Evolutionary conservation across 2,329 filamentous ascomycete species (phyloP).

Genomic region (Xylariaceae sp.): DNA sequence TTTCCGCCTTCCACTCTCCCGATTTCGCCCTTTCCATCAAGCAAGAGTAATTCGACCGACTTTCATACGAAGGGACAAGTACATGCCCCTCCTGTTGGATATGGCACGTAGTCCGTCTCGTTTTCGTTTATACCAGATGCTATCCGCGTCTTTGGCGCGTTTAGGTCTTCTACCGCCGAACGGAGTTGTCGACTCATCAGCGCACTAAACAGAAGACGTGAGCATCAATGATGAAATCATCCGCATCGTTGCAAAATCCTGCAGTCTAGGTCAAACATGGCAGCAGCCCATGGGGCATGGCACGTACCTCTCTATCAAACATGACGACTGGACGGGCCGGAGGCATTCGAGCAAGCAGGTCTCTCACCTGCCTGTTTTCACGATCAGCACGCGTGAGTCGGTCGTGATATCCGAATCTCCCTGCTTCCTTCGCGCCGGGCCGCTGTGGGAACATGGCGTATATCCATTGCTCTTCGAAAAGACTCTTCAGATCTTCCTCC

Average conservation of each 20-base stretch:
- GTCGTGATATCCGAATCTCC: constrained; percentile 3
- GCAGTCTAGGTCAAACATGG: too few species aligned
- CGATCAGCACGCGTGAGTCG: constrained; percentile 1
- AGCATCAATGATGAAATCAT: too few species aligned
- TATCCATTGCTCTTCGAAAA: constrained; percentile 17
- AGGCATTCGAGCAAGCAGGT: constrained; percentile 7
- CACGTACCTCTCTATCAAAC: constrained; percentile 12
- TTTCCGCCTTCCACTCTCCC: not conserved
- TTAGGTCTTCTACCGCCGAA: not conserved
- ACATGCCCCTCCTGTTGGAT: constrained; percentile 12
- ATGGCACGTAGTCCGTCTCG: constrained; percentile 11
- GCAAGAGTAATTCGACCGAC: constrained; percentile 3
- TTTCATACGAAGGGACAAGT: not conserved
- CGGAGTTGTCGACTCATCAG: not conserved
- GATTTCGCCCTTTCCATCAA: not conserved
- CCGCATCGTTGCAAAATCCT: too few species aligned
- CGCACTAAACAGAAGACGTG: not conserved
- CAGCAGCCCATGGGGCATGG: not conserved
- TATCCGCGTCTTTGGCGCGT: not conserved
- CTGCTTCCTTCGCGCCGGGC: not conserved
- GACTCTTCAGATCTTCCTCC: constrained; percentile 5
- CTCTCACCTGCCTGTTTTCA: not conserved
- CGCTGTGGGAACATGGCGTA: not conserved
- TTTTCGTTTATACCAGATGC: not conserved
- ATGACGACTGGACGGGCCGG: constrained; percentile 9